phyloP scores from a whole-genome alignment of 176 grass and related monocot species.

The Rhynchospora breviuscula region DNA sequence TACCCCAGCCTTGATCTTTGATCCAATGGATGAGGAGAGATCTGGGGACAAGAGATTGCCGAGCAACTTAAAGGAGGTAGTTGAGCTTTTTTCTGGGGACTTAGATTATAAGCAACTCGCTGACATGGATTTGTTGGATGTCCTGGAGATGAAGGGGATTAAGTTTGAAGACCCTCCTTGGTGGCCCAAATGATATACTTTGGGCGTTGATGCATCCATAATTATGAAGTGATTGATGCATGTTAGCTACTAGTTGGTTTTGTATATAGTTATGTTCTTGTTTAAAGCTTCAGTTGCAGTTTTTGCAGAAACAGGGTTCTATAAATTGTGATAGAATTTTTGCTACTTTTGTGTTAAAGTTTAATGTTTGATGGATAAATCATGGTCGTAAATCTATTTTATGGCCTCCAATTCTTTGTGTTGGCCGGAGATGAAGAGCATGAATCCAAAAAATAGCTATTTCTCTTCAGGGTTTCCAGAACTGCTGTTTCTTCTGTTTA shows the following conservation, averaged over 20 bases:
- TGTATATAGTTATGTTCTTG: neutral
- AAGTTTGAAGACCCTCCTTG: conserved; percentile 4
- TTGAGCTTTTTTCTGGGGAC: conserved; percentile 23
- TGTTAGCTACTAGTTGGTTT: neutral
- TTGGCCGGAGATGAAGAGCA: conserved; percentile 77
- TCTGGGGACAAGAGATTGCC: conserved; percentile 1
- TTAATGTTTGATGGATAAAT: conserved; percentile 60
- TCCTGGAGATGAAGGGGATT: conserved; percentile 12
- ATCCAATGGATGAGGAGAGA: neutral
- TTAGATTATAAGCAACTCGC: neutral
- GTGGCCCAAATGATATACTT: neutral
- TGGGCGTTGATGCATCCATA: neutral
- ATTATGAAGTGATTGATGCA: neutral
- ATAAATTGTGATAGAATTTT: neutral
- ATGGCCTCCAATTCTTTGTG: conserved; percentile 72
- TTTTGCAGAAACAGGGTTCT: neutral
- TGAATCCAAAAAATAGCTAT: conserved; percentile 49
- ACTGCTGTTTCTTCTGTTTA: conserved; percentile 64
- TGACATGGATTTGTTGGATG: conserved; percentile 19
- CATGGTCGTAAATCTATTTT: conserved; percentile 69
- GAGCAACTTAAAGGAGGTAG: conserved; percentile 13
- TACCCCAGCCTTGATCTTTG: neutral
- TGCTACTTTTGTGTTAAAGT: conserved; percentile 35
- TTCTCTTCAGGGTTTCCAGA: conserved; percentile 56
- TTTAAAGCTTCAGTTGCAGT: neutral